These are phyloP conservation scores for Echria macrotheca DNA, from an alignment of 495 filamentous ascomycete species.

Conservation along the genomic window DNA sequence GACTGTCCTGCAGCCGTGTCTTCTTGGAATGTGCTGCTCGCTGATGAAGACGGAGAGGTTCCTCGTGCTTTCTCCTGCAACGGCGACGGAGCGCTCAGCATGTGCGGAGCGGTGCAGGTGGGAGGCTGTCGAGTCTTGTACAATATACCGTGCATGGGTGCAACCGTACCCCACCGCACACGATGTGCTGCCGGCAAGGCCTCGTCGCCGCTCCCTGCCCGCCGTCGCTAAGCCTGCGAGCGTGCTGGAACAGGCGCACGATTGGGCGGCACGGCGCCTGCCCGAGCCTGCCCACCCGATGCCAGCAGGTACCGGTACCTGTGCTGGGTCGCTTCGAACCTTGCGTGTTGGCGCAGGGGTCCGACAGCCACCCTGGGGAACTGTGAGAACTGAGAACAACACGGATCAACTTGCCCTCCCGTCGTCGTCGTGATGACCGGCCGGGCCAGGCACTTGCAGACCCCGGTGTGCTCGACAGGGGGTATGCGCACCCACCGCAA, in stretches of 20 bases:
- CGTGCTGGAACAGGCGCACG: background rate
- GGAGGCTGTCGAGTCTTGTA: conserved; percentile 5
- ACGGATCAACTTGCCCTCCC: conserved; percentile 20
- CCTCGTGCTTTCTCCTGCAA: background rate
- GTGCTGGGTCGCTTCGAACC: background rate
- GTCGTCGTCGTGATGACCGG: conserved; percentile 19
- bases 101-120: background rate
- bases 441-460: conserved; percentile 30
- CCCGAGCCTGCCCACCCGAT: conserved; percentile 7
- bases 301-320: conserved; percentile 20
- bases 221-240: conserved; percentile 12
- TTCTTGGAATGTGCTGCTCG: too few relatives aligned
- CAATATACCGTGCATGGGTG: conserved; percentile 12
- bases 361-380: conserved; percentile 13
- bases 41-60: background rate
- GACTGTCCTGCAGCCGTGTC: too few relatives aligned
- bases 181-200: conserved; percentile 9
- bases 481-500: background rate
- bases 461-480: conserved; percentile 5
- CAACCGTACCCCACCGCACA: conserved; percentile 6
- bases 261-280: conserved; percentile 14
- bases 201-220: too few relatives aligned
- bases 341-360: conserved; percentile 10
- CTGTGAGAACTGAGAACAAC: conserved; percentile 9
- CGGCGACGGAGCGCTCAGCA: background rate